Conservation (phyloP, 2,329 filamentous ascomycete genomes). For the Phyllosticta capitalensis region DNA sequence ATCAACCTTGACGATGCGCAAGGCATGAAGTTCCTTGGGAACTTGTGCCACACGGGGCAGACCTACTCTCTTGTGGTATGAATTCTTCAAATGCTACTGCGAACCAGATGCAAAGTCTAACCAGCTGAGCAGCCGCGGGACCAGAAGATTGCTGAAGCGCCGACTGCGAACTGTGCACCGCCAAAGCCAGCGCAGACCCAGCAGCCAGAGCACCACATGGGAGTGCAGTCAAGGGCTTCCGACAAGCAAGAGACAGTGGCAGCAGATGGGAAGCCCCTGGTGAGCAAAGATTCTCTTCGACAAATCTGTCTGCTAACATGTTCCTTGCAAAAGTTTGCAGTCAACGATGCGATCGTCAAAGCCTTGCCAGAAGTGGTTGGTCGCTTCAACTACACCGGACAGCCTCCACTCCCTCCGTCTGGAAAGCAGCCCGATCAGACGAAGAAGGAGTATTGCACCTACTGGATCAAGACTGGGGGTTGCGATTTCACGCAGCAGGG, state of each 20-base stretch:
- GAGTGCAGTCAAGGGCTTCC: not conserved
- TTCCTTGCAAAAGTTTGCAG: not conserved
- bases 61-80: not conserved
- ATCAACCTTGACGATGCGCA: constrained; percentile 22
- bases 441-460: constrained; percentile 74
- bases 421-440: constrained; percentile 31
- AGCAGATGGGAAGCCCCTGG: not conserved
- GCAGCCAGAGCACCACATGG: not conserved
- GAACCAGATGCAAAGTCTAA: not conserved
- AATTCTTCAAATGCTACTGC: not conserved
- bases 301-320: not conserved
- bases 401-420: constrained; percentile 22
- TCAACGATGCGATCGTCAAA: not conserved
- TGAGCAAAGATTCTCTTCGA: not conserved
- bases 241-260: not conserved
- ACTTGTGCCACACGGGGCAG: constrained; percentile 15
- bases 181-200: not conserved
- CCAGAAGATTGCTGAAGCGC: not conserved
- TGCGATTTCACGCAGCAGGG: constrained; percentile 81
- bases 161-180: not conserved
- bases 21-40: constrained; percentile 23
- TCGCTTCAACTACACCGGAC: not conserved
- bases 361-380: not conserved
- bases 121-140: not conserved
- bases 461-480: constrained; percentile 79